Evolutionary conservation across 805 yeast species (phyloP).

Genomic region (Saccharomycopsis olivae): DNA sequence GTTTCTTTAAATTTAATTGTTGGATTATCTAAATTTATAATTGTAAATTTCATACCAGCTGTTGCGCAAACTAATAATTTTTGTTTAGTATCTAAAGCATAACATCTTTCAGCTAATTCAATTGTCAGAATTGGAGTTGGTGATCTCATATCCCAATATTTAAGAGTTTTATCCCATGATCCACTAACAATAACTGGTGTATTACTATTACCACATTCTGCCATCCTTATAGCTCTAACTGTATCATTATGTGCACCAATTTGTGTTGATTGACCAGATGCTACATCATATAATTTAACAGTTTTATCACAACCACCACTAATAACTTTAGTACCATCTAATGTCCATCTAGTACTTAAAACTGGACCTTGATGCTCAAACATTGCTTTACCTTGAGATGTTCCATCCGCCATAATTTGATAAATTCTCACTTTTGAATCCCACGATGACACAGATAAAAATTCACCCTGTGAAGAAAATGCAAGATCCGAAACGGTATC

Average conservation of each 20-base stretch:
- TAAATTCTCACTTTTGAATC: constrained; percentile 90
- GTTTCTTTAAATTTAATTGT: constrained; percentile 65
- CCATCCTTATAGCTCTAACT: constrained; percentile 63
- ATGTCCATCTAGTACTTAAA: constrained; percentile 67
- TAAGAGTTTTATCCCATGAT: constrained; percentile 92
- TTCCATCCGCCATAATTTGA: constrained; percentile 69
- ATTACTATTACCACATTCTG: constrained; percentile 76
- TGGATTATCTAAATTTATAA: constrained; percentile 76
- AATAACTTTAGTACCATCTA: constrained; percentile 78
- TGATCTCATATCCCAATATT: constrained; percentile 90
- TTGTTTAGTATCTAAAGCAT: constrained; percentile 75
- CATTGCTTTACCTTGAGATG: constrained; percentile 78
- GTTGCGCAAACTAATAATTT: constrained; percentile 86
- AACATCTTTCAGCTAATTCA: constrained; percentile 81
- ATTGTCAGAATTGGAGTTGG: constrained; percentile 75
- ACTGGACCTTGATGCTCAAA: constrained; percentile 89
- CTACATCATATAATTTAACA: constrained; percentile 73
- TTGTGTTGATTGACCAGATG: constrained; percentile 71
- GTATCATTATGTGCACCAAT: constrained; percentile 81
- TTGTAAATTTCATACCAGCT: constrained; percentile 53
- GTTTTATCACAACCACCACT: constrained; percentile 89
- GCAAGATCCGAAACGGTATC: constrained; percentile 78
- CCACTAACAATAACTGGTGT: constrained; percentile 76
- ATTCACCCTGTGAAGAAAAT: constrained; percentile 80
- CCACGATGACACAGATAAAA: constrained; percentile 81